These are phyloP conservation scores for Penicillium egyptiacum DNA, from an alignment of 495 filamentous ascomycete genomes.

Conservation along the genomic window DNA sequence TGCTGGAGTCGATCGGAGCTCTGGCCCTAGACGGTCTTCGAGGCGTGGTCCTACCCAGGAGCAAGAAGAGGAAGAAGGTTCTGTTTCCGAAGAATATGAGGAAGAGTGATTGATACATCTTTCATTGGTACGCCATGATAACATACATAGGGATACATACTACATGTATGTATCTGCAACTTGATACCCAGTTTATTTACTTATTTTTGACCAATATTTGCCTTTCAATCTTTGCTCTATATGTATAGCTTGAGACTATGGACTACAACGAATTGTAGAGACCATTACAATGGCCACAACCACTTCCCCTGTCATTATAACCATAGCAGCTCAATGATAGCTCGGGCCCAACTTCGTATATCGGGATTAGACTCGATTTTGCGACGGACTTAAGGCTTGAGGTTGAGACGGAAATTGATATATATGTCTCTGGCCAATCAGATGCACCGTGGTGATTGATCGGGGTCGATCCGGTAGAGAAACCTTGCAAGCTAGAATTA, in stretches of 20 bases:
- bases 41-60: constrained; percentile 10
- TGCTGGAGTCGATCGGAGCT: constrained; percentile 1
- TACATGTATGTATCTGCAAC: constrained; percentile 6
- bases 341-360: background rate
- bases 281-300: no score
- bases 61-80: constrained; percentile 21
- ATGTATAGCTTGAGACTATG: background rate
- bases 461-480: background rate
- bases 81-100: constrained; percentile 1
- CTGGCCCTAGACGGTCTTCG: constrained; percentile 16
- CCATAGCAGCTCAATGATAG: background rate
- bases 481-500: background rate
- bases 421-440: background rate
- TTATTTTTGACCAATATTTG: background rate
- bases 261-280: background rate
- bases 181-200: constrained; percentile 7
- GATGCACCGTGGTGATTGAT: background rate
- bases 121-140: background rate
- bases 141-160: constrained; percentile 3
- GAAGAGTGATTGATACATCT: background rate
- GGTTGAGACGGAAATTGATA: background rate
- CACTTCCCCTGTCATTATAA: background rate
- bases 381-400: background rate
- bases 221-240: background rate
- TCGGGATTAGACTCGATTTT: background rate